Evolutionary conservation across 1,284 basidiomycete species (phyloP).

Genomic region (Leccinum fallax): DNA sequence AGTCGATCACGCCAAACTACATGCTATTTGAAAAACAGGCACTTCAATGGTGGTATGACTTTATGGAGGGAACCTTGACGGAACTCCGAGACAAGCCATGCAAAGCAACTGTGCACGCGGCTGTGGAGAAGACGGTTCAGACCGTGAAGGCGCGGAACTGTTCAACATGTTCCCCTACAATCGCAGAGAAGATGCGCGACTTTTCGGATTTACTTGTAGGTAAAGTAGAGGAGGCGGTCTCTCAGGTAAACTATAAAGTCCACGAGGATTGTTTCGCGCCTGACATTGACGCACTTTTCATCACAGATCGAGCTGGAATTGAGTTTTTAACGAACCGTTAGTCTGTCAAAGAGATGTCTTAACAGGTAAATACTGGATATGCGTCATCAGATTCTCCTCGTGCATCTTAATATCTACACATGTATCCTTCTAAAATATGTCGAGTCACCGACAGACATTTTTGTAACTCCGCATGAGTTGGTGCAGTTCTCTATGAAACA

Average conservation of each 20-base stretch:
- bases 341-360: background rate
- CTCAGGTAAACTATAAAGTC: slow-evolving; percentile 3
- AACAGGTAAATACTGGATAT: background rate
- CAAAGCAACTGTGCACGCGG: too few species aligned
- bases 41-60: too few species aligned
- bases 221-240: slow-evolving; percentile 21
- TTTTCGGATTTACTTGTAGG: slow-evolving; percentile 11
- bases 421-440: background rate
- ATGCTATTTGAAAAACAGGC: too few species aligned
- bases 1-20: background rate
- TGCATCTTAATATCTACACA: background rate
- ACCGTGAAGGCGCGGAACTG: slow-evolving; percentile 3
- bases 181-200: slow-evolving; percentile 21
- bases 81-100: too few species aligned
- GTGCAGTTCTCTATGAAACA: background rate
- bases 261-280: background rate
- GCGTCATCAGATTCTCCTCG: background rate
- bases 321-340: background rate
- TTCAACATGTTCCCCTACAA: background rate
- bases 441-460: background rate
- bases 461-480: too few species aligned
- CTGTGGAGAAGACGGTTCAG: too few species aligned
- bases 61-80: too few species aligned
- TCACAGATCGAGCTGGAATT: background rate
- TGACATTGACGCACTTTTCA: background rate